Base-by-base conservation (phyloP, 2,329 filamentous ascomycete species). In the Penicillium sp. region DNA sequence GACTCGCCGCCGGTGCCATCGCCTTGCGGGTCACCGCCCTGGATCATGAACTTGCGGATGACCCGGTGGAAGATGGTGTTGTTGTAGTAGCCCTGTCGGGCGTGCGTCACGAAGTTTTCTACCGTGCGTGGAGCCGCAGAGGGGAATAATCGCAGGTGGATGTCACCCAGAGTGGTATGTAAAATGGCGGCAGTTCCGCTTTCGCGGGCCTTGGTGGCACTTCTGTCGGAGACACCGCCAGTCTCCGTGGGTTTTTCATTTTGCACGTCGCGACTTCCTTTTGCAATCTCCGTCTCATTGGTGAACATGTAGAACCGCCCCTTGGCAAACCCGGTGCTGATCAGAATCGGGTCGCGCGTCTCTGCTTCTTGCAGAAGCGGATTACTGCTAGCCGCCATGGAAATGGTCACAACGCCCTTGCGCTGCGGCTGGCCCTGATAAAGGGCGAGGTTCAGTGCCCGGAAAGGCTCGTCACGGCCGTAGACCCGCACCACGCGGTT, bases 21-120 rank as follows among this genome's bases (percentile, higher is more conserved):
- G 7, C 89, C 89, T 1, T 93, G 69, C 0, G 89, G 88, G 60
- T 95, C 89, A 35, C 89, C 89, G 15, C 80, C 80, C 50, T 74
- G 88, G 45, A 98, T 95, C 94, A 98, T 98, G 71, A 98, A 98
- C 60, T 96, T 96, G 46, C 86, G 82, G 55, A 98, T 98, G 5
- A 98, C 86, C 21, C 93, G 84, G 67, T 98, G 93, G 75, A 98
- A 98, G 54, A 96, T 91, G 21, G 91, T 90, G 67, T 87, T 87
- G 72, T 98, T 97, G 73, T 98, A 98, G 66, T 98, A 98, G 1
- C 87, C 88, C 43, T 83, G 84, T 57, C 84, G 85, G 2, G 88
- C 80, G 58, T 97, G 93, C 0, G 88, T 94, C 39, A 94, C 87
- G 63, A 98, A 98, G 66, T 98, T 98, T 69, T 98, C 93, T 3